A percentile compares a stretch with the other conserved stretches of the same genome.
These are phyloP conservation scores for Noccaea caerulescens DNA, from an alignment of 345 rosid genomes.

Conservation along the genomic window DNA sequence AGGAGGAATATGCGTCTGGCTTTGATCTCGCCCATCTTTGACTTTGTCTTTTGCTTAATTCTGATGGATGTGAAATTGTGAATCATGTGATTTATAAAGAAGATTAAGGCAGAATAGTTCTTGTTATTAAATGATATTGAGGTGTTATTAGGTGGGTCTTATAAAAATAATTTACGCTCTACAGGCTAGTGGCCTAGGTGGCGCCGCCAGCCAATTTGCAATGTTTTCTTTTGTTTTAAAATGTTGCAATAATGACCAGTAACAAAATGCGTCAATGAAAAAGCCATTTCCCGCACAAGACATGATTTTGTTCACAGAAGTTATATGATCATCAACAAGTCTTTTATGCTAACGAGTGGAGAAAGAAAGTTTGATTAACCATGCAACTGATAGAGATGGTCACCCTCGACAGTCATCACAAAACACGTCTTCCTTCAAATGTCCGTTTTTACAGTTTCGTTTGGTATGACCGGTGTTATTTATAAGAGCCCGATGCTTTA, in stretches of 20 bases:
- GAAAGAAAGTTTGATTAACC: too few species aligned
- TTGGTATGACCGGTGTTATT: not conserved
- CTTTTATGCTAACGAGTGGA: too few species aligned
- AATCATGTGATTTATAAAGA: conserved; percentile 6
- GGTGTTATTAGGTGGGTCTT: not conserved
- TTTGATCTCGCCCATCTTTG: conserved; percentile 37
- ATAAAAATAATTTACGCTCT: not conserved
- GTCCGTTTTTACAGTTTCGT: not conserved
- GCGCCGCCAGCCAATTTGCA: not conserved
- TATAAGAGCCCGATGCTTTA: conserved; percentile 8
- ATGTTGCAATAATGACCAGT: conserved; percentile 19
- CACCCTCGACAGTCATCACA: too few species aligned
- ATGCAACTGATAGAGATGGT: too few species aligned
- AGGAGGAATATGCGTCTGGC: conserved; percentile 29
- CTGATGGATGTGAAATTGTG: not conserved
- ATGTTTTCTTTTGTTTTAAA: too few species aligned
- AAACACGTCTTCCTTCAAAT: not conserved
- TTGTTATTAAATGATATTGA: not conserved
- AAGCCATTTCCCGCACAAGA: too few species aligned
- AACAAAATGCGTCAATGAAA: not conserved
- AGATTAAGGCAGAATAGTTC: not conserved
- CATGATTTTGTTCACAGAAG: too few species aligned
- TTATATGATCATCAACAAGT: too few species aligned
- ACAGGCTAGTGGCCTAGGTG: not conserved
- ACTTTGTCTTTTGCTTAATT: not conserved